A percentile compares a stretch with the other conserved stretches of the same genome.
Conservation (phyloP, 768 basidiomycete genomes). For the Phlegmacium glaucopus region DNA sequence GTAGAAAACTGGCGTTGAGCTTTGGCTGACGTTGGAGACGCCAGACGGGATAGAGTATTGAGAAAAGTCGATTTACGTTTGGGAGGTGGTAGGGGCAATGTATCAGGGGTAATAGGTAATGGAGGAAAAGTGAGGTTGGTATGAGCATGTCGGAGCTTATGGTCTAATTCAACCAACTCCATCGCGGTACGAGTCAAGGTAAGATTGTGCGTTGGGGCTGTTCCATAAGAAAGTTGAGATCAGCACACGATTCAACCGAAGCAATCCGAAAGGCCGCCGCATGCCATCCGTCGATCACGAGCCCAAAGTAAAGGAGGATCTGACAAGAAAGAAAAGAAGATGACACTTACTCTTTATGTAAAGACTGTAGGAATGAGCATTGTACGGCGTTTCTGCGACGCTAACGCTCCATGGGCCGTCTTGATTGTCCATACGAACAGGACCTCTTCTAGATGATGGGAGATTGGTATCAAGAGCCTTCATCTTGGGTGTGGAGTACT, state of each 20-base stretch:
- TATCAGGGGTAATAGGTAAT: constrained; percentile 56
- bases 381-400: constrained; percentile 82
- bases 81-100: constrained; percentile 47
- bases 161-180: constrained; percentile 80
- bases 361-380: constrained; percentile 69
- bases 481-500: constrained; percentile 36
- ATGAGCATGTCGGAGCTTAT: constrained; percentile 68
- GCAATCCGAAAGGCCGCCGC: neutral
- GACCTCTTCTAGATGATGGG: constrained; percentile 43
- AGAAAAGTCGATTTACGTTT: constrained; percentile 85
- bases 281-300: neutral
- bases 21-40: constrained; percentile 65
- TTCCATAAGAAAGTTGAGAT: constrained; percentile 18
- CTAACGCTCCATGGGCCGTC: constrained; percentile 87
- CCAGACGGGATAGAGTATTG: constrained; percentile 80
- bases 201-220: constrained; percentile 87
- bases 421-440: constrained; percentile 65
- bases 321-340: constrained; percentile 18
- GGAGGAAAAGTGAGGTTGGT: constrained; percentile 54
- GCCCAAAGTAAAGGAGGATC: constrained; percentile 4
- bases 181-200: constrained; percentile 76
- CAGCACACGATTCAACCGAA: constrained; percentile 17
- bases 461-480: constrained; percentile 40
- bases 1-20: constrained; percentile 34
- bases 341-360: constrained; percentile 82